These are phyloP conservation scores for Neurospora intermedia DNA, from an alignment of 495 filamentous ascomycete species.

Conservation along the genomic window DNA sequence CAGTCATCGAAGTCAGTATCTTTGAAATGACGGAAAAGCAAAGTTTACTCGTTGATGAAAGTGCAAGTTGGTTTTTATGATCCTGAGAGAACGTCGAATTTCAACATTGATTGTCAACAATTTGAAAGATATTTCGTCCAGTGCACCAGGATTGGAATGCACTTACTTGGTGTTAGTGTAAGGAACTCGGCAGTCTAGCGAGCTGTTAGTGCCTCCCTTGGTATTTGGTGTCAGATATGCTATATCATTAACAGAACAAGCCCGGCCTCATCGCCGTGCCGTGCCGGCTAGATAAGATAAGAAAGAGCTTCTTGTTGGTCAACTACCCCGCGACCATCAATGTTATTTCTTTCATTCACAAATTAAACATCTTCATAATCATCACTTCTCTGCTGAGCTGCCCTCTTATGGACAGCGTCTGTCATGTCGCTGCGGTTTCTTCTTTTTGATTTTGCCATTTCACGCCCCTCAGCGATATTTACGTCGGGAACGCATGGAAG, in stretches of 20 bases:
- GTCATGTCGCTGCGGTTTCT: neutral
- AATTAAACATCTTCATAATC: too few relatives aligned
- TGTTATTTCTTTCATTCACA: neutral
- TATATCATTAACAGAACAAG: neutral
- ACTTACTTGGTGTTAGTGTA: too few relatives aligned
- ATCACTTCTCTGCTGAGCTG: neutral
- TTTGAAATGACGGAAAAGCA: neutral
- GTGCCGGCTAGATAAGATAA: neutral
- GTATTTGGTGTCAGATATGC: neutral
- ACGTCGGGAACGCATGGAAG: neutral
- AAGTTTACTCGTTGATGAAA: neutral
- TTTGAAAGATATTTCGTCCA: too few relatives aligned
- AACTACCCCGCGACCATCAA: neutral
- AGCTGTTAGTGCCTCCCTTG: neutral
- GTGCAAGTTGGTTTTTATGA: too few relatives aligned
- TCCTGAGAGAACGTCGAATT: too few relatives aligned
- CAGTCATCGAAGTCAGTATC: neutral
- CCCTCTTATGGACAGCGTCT: too few relatives aligned
- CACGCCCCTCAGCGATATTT: neutral
- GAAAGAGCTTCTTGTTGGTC: neutral
- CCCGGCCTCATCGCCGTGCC: neutral
- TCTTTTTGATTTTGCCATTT: neutral
- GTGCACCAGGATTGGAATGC: too few relatives aligned
- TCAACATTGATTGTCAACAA: too few relatives aligned
- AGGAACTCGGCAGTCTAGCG: neutral